Base-by-base conservation (phyloP, 179 eudicot species). In the Nepenthes alata region DNA sequence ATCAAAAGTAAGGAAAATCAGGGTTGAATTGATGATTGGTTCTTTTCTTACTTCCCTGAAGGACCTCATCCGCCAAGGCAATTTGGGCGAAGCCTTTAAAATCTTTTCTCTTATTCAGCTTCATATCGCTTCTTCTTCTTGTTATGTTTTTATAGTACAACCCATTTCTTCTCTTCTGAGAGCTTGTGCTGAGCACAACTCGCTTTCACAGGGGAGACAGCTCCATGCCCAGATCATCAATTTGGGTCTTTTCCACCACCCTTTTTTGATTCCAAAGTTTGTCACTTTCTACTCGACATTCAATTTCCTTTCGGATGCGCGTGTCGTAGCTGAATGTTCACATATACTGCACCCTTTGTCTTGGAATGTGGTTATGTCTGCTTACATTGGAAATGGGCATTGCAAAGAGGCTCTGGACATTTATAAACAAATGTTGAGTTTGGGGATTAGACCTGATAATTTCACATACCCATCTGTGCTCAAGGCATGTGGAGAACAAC, bases 331-430 rank as follows among this genome's bases (percentile, higher is more conserved):
- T 59, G 75, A 69, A 65, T 63, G 62, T 57, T 83, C 95, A 60
- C 71, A 63, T 49, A 62, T 70, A 70, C 57, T 58, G 56, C 65
- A 78, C 60, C 83, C 96, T 60, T 60, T 84, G 71, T 75, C 75
- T 49, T 91, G 98, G 98, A 91, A 91, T 76, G 62, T 86, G 66
- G 84, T 91, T 54, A 86, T 89, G 55, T 81, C 91, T 59, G 66
- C 81, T 15, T 86, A 86, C 61, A 70, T 81, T 38, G 79, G 75
- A 65, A 68, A 74, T 70, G 91, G 86, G 66, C 66, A 62, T 47
- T 61, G 49, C 8, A 68, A 54, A 51, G 81, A 81, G 54, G 96
- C 91, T 64, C 55, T 88, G 38, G 69, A 64, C 12, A 59, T 75
- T 47, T 91, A 80, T 70, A 66, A 70, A 59, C 69, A 81, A 38